Evolutionary conservation across 495 filamentous ascomycete genomes (phyloP).

Genomic region (Talaromyces nanjingensis): DNA sequence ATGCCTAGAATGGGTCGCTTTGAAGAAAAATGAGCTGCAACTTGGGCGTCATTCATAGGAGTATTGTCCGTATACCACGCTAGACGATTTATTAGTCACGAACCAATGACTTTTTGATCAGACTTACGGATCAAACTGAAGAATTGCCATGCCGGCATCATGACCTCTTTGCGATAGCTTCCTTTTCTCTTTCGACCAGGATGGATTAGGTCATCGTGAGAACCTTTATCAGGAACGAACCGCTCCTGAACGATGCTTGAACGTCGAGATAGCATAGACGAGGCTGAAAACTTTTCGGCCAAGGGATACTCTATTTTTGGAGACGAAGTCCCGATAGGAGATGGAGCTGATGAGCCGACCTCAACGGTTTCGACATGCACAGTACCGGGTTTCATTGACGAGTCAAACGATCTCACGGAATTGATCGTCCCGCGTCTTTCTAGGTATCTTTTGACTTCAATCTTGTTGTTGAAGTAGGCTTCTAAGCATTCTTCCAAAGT

Average conservation of each 20-base stretch:
- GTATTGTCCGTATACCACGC: constrained; percentile 65
- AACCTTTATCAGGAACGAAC: constrained; percentile 40
- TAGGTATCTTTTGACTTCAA: constrained; percentile 82
- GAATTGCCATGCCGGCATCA: constrained; percentile 98
- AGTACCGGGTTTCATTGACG: constrained; percentile 37
- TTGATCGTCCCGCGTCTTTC: constrained; percentile 52
- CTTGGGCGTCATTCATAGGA: constrained; percentile 60
- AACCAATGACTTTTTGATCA: neutral
- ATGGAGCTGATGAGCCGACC: constrained; percentile 35
- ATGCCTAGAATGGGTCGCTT: constrained; percentile 82
- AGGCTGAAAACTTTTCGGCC: constrained; percentile 18
- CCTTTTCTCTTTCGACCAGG: constrained; percentile 29
- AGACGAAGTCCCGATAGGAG: constrained; percentile 29
- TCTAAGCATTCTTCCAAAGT: constrained; percentile 88
- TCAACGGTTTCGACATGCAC: constrained; percentile 58
- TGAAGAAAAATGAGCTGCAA: constrained; percentile 63
- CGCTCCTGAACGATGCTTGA: constrained; percentile 59
- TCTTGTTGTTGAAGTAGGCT: constrained; percentile 86
- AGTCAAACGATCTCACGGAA: constrained; percentile 46
- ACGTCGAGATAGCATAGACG: constrained; percentile 30
- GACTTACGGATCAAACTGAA: constrained; percentile 78
- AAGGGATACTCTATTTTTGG: constrained; percentile 26
- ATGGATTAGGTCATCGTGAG: constrained; percentile 26
- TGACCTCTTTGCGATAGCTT: constrained; percentile 68
- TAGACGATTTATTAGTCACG: constrained; percentile 33